Evolutionary conservation across 1,139 yeast genomes (phyloP).

Genomic region (Debaryomyces coudertii): DNA sequence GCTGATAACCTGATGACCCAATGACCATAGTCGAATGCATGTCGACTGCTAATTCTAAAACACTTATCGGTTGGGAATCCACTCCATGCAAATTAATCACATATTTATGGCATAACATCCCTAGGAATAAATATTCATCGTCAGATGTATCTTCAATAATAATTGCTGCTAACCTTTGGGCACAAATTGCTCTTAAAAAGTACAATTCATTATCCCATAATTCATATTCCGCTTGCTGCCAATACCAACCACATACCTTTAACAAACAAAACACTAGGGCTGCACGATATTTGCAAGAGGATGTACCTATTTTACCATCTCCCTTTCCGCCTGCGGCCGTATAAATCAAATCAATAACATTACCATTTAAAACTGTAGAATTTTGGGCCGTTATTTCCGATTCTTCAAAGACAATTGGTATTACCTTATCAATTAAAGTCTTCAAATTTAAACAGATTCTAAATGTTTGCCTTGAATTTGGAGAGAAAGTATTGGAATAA

Average conservation of each 20-base stretch:
- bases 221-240: conserved; percentile 60
- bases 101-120: conserved; percentile 78
- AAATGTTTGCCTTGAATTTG: conserved; percentile 70
- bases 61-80: conserved; percentile 67
- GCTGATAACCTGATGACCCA: conserved; percentile 78
- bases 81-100: conserved; percentile 63
- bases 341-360: conserved; percentile 61
- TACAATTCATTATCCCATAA: conserved; percentile 70
- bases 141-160: conserved; percentile 63
- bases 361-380: conserved; percentile 62
- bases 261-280: conserved; percentile 68
- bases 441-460: conserved; percentile 77
- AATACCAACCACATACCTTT: conserved; percentile 80
- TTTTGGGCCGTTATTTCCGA: conserved; percentile 56
- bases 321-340: conserved; percentile 85
- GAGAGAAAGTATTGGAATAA: conserved; percentile 31
- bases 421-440: conserved; percentile 65
- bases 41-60: conserved; percentile 83
- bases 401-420: conserved; percentile 64
- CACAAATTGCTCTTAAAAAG: conserved; percentile 62
- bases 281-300: conserved; percentile 67
- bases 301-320: conserved; percentile 56
- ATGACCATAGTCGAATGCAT: conserved; percentile 79
- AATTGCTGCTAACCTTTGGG: conserved; percentile 71
- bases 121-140: conserved; percentile 69